Evolutionary conservation across 2,329 filamentous ascomycete species (phyloP), one percentile per base, ranked within the genome.

Genomic region (Chaetomiaceae sp.): DNA sequence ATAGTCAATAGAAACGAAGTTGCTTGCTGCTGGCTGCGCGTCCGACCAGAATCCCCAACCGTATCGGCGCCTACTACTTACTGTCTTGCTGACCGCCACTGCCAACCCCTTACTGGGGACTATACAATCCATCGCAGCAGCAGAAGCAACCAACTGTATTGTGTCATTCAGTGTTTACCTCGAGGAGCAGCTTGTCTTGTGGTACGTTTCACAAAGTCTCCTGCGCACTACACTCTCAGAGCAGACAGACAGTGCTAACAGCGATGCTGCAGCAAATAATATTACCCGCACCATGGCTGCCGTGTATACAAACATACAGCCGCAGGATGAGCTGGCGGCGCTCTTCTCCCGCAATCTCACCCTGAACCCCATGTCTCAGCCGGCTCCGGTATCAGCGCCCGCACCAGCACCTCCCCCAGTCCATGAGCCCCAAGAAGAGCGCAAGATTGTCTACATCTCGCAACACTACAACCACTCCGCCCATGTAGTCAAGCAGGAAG

Each of bases 401-500:
- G 51, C 65, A 62, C 48, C 60, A 16, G 51, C n/a, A n/a, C n/a
- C n/a, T n/a, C n/a, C 46, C 62, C 43, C 57, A 11, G 51, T 54
- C 14, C 46, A 55, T 41, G 60, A 48, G 5, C 59, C 59, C 6
- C 61, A 66, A 41, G 62, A 69, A 41, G 64, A 67, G 51, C 62
- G 62, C 16, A 68, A 67, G 62, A 85, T 89, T 58, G 75, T 80
- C 57, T 95, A 94, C 72, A 82, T 88, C 61, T 87, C 88, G 9
- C 85, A 89, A 65, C 90, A 95, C 69, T 95, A 95, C 69, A 86
- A 86, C 59, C 89, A 91, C 66, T 90, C 89, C 8, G 75, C 86
- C 40, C 89, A 95, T 66, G 66, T 85, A 56, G 75, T 66, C 43
- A 69, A 71, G 18, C 73, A 75, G 49, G 49, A 61, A 67, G 71